phyloP scores from a whole-genome alignment of 1,284 basidiomycete genomes.

The Sporisorium reilianum region DNA sequence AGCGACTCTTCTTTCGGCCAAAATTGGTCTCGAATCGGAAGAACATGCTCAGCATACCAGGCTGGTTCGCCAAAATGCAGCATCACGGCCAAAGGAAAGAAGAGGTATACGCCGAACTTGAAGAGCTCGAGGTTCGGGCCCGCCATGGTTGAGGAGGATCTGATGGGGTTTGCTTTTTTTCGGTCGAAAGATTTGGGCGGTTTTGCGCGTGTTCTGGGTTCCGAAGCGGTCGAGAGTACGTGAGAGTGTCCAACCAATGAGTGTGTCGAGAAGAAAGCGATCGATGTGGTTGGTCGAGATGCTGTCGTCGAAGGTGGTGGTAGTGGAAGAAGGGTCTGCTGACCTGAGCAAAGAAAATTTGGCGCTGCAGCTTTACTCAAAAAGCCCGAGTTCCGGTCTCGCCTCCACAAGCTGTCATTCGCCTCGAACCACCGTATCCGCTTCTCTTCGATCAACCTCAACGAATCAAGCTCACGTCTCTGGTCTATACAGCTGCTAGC shows the following conservation, averaged over 20 bases:
- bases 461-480: too few species aligned
- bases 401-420: not conserved
- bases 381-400: slow-evolving; percentile 15
- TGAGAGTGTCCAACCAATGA: not conserved
- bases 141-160: slow-evolving; percentile 73
- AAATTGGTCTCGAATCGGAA: slow-evolving; percentile 72
- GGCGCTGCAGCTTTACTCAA: not conserved
- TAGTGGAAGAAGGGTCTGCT: slow-evolving; percentile 5
- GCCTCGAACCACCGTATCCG: not conserved
- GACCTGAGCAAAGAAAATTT: slow-evolving; percentile 6
- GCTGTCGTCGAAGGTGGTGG: too few species aligned
- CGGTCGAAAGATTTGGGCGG: not conserved
- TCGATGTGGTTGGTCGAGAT: not conserved
- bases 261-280: slow-evolving; percentile 1
- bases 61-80: slow-evolving; percentile 89
- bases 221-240: not conserved
- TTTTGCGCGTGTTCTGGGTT: not conserved
- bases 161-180: not conserved
- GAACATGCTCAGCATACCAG: slow-evolving; percentile 84
- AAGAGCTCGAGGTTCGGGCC: slow-evolving; percentile 76
- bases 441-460: not conserved
- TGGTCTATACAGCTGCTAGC: not conserved
- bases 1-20: slow-evolving; percentile 59
- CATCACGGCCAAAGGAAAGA: slow-evolving; percentile 85
- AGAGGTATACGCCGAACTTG: slow-evolving; percentile 75